These are phyloP conservation scores for Saturnispora sanitii DNA, from an alignment of 805 yeast species.

Conservation along the genomic window DNA sequence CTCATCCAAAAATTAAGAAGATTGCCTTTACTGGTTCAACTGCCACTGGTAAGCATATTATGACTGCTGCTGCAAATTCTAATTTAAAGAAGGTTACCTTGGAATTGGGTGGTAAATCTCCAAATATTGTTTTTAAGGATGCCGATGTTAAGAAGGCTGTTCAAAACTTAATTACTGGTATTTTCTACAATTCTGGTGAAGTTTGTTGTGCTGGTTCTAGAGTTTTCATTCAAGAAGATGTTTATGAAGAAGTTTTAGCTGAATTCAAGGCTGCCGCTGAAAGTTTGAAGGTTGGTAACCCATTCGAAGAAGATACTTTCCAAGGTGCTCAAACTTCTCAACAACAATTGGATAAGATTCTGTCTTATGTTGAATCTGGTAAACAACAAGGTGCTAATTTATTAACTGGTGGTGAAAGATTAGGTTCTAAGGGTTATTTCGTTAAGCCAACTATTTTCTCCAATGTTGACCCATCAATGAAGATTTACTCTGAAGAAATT, in stretches of 20 bases:
- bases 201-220: constrained; percentile 80
- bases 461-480: constrained; percentile 54
- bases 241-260: constrained; percentile 52
- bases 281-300: constrained; percentile 59
- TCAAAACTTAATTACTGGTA: constrained; percentile 50
- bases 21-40: constrained; percentile 81
- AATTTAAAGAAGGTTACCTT: constrained; percentile 61
- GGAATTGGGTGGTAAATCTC: constrained; percentile 80
- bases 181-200: constrained; percentile 74
- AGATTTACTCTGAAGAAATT: constrained; percentile 62
- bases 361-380: constrained; percentile 58
- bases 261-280: constrained; percentile 52
- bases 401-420: constrained; percentile 62
- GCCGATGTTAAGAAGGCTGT: constrained; percentile 45
- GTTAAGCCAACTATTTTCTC: constrained; percentile 66
- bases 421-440: constrained; percentile 59
- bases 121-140: constrained; percentile 65
- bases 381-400: constrained; percentile 58
- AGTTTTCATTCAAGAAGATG: constrained; percentile 62
- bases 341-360: constrained; percentile 58
- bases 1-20: constrained; percentile 62
- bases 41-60: constrained; percentile 60
- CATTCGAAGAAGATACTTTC: constrained; percentile 55
- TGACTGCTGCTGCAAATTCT: constrained; percentile 60
- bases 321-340: constrained; percentile 76